Base-by-base conservation (phyloP, 1,139 yeast genomes). In the Lodderomyces oxycetoniae region DNA sequence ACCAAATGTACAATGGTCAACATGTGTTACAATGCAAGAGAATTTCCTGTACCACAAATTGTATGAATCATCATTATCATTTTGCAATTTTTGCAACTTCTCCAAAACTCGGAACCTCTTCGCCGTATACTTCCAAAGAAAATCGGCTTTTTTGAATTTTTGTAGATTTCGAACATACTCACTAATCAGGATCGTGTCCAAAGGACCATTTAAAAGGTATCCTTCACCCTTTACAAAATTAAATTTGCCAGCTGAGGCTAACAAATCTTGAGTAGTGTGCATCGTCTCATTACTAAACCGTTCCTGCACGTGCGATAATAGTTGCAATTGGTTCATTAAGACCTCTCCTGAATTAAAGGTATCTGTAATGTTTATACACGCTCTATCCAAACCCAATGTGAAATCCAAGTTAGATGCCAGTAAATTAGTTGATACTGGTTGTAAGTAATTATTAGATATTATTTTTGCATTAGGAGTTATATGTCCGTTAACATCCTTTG, bases 261-360 rank as follows among this genome's bases (percentile, higher is more conserved):
- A 22, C 4, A 4, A 8, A 22, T 4, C 5, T 25, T 11, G 14
- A 19, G 22, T 19, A 14, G 9, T 24, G 9, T 10, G 6, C 9
- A 10, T 24, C 12, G 8, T 24, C 9, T n/a, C 26, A 12, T 24
- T 10, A 8, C 14, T 10, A 24, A 24, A 24, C 26, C 26, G 6
- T 12, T 6, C 14, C n/a, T 32, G 30, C 24, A 25, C n/a, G 23
- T 26, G 31, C 6, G 34, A 33, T 5, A 68, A 29, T 3, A 68
- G 41, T 41, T 68, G 74, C n/a, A 58, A 51, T 39, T 67, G 74
- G 45, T 68, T 67, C 25, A 64, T 17, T 4, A 64, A 35, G 0
- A 53, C 52, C 36, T 55, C 63, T 27, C 53, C 49, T 11, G 49
- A 48, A n/a, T 42, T 40, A 16, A 53, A 39, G 0, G 53, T 49